Evolutionary conservation across 257 asterid species (phyloP).

Genomic region (Linaria vulgaris): DNA sequence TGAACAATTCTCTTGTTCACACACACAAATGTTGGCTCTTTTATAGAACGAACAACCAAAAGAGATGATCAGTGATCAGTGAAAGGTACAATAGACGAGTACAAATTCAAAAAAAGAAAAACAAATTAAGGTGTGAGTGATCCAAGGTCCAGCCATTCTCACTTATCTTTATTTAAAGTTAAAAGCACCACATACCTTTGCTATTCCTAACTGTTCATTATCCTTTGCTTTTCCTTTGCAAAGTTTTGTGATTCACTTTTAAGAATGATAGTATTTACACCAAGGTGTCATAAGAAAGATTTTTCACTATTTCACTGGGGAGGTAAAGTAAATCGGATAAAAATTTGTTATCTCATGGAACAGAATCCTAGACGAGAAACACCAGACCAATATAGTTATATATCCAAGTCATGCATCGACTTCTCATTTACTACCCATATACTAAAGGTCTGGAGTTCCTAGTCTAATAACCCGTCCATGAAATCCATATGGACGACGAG

Average conservation of each 20-base stretch:
- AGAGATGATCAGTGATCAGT: constrained; percentile 30
- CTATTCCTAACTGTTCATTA: constrained; percentile 25
- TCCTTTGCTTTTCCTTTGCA: constrained; percentile 26
- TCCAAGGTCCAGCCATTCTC: constrained; percentile 40
- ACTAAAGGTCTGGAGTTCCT: constrained; percentile 14
- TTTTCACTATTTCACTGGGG: background rate
- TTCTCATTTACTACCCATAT: background rate
- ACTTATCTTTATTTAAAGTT: constrained; percentile 38
- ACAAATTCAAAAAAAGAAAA: constrained; percentile 30
- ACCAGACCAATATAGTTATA: background rate
- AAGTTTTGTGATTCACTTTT: constrained; percentile 7
- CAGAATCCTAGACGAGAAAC: constrained; percentile 12
- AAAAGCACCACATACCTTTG: constrained; percentile 26
- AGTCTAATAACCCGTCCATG: constrained; percentile 3
- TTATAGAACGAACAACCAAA: constrained; percentile 29
- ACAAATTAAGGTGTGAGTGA: constrained; percentile 38
- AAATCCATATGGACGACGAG: constrained; percentile 8
- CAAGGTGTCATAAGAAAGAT: background rate
- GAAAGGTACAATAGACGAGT: constrained; percentile 29
- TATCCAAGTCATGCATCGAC: background rate
- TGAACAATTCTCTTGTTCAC: constrained; percentile 37
- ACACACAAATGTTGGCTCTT: constrained; percentile 29
- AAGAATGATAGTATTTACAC: background rate
- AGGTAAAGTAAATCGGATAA: background rate
- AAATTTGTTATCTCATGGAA: constrained; percentile 1